These are phyloP conservation scores for Rhododendron simsii DNA, from an alignment of 148 eudicot genomes.

Conservation along the genomic window DNA sequence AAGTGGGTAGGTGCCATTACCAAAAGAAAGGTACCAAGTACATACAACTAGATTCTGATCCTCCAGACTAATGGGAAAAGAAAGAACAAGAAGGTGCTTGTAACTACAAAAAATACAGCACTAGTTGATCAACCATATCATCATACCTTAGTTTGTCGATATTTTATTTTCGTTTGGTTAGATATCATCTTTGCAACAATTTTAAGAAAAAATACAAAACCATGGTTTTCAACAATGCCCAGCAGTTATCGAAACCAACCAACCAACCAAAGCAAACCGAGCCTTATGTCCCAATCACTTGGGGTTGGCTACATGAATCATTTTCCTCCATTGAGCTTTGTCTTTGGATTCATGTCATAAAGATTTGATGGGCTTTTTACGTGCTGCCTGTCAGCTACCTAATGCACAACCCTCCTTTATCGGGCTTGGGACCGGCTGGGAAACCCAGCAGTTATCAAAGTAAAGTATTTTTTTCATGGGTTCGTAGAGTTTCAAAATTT, in stretches of 20 bases:
- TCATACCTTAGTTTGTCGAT: not conserved
- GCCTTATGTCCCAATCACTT: too few relatives aligned
- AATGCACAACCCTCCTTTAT: too few relatives aligned
- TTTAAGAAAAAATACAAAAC: not conserved
- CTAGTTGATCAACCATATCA: not conserved
- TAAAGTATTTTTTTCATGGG: not conserved
- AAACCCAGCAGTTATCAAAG: not conserved
- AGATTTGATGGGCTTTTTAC: too few relatives aligned
- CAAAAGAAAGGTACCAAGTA: not conserved
- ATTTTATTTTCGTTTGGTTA: not conserved
- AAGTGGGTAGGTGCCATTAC: not conserved
- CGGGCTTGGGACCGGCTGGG: too few relatives aligned
- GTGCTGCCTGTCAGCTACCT: too few relatives aligned
- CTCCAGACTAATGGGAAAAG: not conserved
- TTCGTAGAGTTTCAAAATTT: not conserved
- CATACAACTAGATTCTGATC: not conserved
- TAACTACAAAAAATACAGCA: not conserved
- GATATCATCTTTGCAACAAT: not conserved
- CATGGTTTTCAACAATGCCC: not conserved
- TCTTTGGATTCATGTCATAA: too few relatives aligned
- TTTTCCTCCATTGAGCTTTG: too few relatives aligned
- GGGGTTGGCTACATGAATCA: too few relatives aligned
- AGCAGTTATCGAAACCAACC: too few relatives aligned
- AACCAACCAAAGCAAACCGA: too few relatives aligned
- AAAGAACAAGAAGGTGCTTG: not conserved